Evolutionary conservation across 2,329 filamentous ascomycete species (phyloP), one percentile per base, ranked within the genome.

Genomic region (Fusarium tuaranense): DNA sequence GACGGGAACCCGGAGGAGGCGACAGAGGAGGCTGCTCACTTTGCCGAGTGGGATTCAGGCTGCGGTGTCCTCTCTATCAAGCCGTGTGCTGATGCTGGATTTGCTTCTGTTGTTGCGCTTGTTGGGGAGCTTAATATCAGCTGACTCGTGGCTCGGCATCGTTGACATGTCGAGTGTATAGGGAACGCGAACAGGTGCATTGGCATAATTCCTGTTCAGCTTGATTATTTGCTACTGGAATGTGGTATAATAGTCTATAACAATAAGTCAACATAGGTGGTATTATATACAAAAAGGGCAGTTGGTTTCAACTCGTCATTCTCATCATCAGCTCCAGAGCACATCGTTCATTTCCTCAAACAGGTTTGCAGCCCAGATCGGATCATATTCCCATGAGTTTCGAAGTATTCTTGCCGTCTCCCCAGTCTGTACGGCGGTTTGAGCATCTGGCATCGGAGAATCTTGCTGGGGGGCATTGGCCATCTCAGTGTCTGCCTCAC

Each of bases 61-160:
- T 51, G 36, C 6, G 63, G 70, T 1, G 44, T 46, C 22, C 63
- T 75, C 14, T 72, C 63, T 1, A 58, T 75, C 32, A 59, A 61
- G 9, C 73, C 73, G 6, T 71, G 67, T 2, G 36, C 60, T 22
- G 73, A 75, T 32, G 73, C 72, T 2, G 73, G 73, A 0, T 75
- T 75, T 38, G 73, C 73, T 25, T 75, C 73, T 25, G 63, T 75
- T 14, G 72, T 75, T 12, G 73, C 73, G 9, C 69, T 75, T 22
- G 73, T 75, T 10, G 73, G 73, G 4, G 73, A 75, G 20, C 57
- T 70, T 5, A 73, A 75, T 9, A 63, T 55, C 20, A 27, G 20
- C 20, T 46, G 41, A 46, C 41, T 57, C 16, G 20, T n/a, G 20
- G 30, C 27, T 20, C 34, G 32, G 25, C 27, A 53, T 53, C 13